Evolutionary conservation across 2,329 filamentous ascomycete species (phyloP), one percentile per base, ranked within the genome.

Genomic region (Aspergillus fructus): DNA sequence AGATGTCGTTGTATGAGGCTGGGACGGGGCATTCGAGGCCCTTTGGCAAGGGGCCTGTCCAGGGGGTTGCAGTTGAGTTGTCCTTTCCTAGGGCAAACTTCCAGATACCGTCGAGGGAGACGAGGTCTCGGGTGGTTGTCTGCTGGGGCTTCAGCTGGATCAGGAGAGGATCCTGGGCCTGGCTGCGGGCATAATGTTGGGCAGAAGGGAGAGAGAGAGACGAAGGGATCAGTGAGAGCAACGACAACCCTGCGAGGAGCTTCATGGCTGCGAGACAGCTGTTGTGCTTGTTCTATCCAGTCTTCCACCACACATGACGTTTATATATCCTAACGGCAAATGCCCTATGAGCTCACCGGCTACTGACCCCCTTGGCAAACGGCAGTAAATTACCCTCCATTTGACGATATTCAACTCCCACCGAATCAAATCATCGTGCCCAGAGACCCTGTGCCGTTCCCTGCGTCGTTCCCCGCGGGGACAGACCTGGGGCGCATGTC

Each of bases 1-100:
- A 63, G 11, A 63, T 62, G 23, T 63, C 61, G 13, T 62, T 63
- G 48, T 63, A 63, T 2, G 59, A 62, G 6, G 61, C 57, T 17
- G 61, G 61, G 17, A 62, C 59, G 3, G 61, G 61, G 9, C 56
- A 59, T 49, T 63, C 61, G 4, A 61, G 56, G 17, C 49, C 54
- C 1, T 39, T 61, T 19, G 53, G 46, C 1, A 63, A 50, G 8
- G 57, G 39, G 0, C 39, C 5, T 17, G 50, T 53, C 50, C 50
- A 53, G 5, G 50, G 50, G 3, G 41, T n/a, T 9, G 50, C 40
- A 19, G 50, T 45, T 17, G 19, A 19, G 30, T 53, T 53, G 5
- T 19, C 6, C 4, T 45, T n/a, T 2, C 17, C 50, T 9, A 63
- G 56, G 3, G 59, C 52, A 19, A 63, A 63, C 15, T 53, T 55